Base-by-base conservation (phyloP, 345 rosid genomes). In the Lenwebbia sp. region DNA sequence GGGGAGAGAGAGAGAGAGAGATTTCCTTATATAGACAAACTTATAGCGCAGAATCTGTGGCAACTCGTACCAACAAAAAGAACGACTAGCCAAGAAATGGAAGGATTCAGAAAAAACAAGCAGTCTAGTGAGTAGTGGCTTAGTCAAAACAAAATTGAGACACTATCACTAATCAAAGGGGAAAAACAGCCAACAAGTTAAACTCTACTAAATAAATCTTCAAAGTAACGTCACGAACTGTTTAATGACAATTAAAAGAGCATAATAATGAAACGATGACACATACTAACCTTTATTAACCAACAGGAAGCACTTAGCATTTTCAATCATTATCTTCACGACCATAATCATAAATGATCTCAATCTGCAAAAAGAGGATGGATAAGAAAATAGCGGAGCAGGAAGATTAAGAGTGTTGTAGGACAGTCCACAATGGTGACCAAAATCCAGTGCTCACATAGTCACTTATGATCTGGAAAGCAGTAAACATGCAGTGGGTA, bases 341-440 rank as follows among this genome's bases (percentile, higher is more conserved):
- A 83, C 98, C 99, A 93, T 91, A 97, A 92, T 97, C 55, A 85
- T 96, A 97, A 52, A 91, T 88, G 78, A 97, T 96, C 94, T 97
- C 97, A 91, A 97, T 95, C 99, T 97, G 96, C 95, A 92, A 82
- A 26, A 83, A 56, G 55, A 89, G 33, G 53, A 88, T 86, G 83
- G 17, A 78, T 55, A 60, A 88, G 44, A 85, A 54, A 50, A 12
- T 26, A 40, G 78, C 19, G 22, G 47, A 84, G n/a, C 55, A 5
- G 33, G 40, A 49, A 50, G 55, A 5, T 47, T 62, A 62, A 84
- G 37, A 50, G 22, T 33, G 15, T n/a, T 30, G 86, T 83, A 51
- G 23, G 60, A 87, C 86, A 50, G 47, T 83, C 51, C n/a, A 37
- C 44, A 87, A 47, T 33, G 40, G 2, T 47, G 30, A 54, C 85